phyloP scores from a whole-genome alignment of 164 flowering plant genomes.

The Cinnamomum micranthum region DNA sequence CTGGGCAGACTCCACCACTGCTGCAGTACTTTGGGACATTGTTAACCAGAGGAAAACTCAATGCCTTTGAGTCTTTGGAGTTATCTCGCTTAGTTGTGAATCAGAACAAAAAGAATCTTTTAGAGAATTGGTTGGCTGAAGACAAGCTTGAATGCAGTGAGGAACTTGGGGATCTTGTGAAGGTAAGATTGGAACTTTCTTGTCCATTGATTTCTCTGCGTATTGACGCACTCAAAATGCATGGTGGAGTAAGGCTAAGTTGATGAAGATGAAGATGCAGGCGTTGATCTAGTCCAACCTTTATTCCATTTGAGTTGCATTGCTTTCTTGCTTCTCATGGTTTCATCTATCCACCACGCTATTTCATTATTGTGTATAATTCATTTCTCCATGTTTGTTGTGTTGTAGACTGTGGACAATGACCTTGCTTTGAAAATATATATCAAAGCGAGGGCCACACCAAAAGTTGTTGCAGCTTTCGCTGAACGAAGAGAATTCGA shows the following conservation, averaged over 20 bases:
- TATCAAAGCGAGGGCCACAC: constrained; percentile 98
- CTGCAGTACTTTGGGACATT: constrained; percentile 96
- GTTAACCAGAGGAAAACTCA: constrained; percentile 90
- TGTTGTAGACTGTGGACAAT: constrained; percentile 90
- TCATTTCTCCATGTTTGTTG: constrained; percentile 3
- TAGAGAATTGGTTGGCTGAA: constrained; percentile 99
- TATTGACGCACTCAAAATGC: too few relatives aligned
- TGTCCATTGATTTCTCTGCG: neutral
- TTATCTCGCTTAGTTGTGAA: constrained; percentile 96
- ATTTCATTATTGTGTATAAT: neutral
- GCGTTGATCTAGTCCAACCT: too few relatives aligned
- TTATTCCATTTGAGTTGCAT: neutral
- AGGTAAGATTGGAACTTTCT: constrained; percentile 41
- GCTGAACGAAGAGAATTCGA: constrained; percentile 98
- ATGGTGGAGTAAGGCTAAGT: too few relatives aligned
- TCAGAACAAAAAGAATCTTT: constrained; percentile 92
- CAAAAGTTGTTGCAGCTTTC: constrained; percentile 99
- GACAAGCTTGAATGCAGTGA: constrained; percentile 98
- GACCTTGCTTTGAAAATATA: constrained; percentile 96
- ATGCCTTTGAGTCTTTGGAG: constrained; percentile 95
- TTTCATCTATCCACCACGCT: neutral
- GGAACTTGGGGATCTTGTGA: constrained; percentile 99
- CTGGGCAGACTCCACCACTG: constrained; percentile 97
- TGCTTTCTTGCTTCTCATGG: neutral
- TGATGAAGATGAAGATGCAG: too few relatives aligned